Evolutionary conservation across 2,329 filamentous ascomycete genomes (phyloP), one percentile per base, ranked within the genome.

Genomic region (Ciborinia camelliae): DNA sequence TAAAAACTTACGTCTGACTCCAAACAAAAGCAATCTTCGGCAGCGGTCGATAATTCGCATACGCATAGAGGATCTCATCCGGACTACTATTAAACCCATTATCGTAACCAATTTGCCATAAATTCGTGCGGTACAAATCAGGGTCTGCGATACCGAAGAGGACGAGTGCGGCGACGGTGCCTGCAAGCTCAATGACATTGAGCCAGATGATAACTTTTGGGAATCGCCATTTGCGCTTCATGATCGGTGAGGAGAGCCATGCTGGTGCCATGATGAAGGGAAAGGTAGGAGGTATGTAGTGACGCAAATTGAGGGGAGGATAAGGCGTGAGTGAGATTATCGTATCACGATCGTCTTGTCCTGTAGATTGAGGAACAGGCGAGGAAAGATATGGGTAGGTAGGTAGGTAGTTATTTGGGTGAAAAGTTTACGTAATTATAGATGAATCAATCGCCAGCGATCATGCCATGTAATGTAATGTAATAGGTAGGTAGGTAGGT

Each of bases 21-120:
- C 90, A 94, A 18, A 92, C 83, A 62, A 92, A 78, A 1, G 90
- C 89, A 12, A 85, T 79, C 41, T 80, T 80, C 0, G 86, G 86
- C 18, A 87, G 77, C 0, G 86, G 81, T 62, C 80, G 77, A 74
- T 91, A 84, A 73, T 93, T 93, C 60, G 89, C 89, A 73, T 89
- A 88, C 41, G 88, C 87, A 76, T 90, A 92, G 41, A 92, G 76
- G 23, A 91, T 79, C 72, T 88, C 84, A 67, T 79, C 82, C 18
- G 90, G 90, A 70, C 86, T 86, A 67, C 89, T 92, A 77, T 93
- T 93, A 80, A 90, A 90, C 67, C 85, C 84, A 74, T 90, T 80
- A 62, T 88, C 82, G 66, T 81, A 86, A 68, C 90, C 90, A 71
- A 92, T 86, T 73, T 82, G 80, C 90, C 90, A 94, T 71, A 93